A percentile compares a stretch with the other conserved stretches of the same genome.
Evolutionary conservation across 305 asterid species (phyloP).

Genomic region (Fraxinus greggii): DNA sequence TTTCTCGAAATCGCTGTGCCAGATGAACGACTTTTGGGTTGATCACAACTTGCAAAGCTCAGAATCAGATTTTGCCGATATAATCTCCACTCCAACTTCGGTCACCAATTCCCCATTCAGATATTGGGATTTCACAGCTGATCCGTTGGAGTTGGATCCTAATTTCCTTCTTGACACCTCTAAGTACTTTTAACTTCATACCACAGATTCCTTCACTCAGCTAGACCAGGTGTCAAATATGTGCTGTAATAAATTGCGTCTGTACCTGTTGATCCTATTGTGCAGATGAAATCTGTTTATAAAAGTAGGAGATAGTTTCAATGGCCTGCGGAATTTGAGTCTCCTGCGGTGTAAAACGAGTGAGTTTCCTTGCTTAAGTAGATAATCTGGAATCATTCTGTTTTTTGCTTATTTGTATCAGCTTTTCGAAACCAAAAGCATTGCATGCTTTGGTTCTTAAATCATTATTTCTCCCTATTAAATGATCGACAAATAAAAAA

Average conservation of each 20-base stretch:
- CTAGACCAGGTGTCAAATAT: neutral
- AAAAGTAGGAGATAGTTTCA: slow-evolving; percentile 15
- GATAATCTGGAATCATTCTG: slow-evolving; percentile 11
- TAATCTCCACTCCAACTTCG: slow-evolving; percentile 39
- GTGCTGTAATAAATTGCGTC: neutral
- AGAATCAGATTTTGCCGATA: slow-evolving; percentile 43
- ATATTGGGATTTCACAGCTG: slow-evolving; percentile 37
- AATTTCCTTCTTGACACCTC: slow-evolving; percentile 23
- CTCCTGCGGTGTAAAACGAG: slow-evolving; percentile 20
- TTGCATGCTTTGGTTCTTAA: neutral
- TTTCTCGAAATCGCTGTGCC: slow-evolving; percentile 32
- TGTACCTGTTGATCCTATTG: slow-evolving; percentile 24
- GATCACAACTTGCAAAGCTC: slow-evolving; percentile 30
- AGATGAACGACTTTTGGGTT: slow-evolving; percentile 31
- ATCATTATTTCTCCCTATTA: neutral
- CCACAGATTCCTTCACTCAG: neutral
- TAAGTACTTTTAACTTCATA: slow-evolving; percentile 15
- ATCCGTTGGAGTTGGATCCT: slow-evolving; percentile 26
- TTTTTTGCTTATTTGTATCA: neutral
- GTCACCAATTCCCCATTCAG: slow-evolving; percentile 23
- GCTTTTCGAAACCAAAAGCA: neutral
- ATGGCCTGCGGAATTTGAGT: neutral
- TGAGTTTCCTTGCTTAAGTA: slow-evolving; percentile 19
- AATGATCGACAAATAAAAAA: neutral
- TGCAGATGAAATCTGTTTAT: slow-evolving; percentile 13